A percentile compares a stretch with the other conserved stretches of the same genome.
Conservation (phyloP, 2,329 filamentous ascomycete genomes). For the Sporothrix curviconia region DNA sequence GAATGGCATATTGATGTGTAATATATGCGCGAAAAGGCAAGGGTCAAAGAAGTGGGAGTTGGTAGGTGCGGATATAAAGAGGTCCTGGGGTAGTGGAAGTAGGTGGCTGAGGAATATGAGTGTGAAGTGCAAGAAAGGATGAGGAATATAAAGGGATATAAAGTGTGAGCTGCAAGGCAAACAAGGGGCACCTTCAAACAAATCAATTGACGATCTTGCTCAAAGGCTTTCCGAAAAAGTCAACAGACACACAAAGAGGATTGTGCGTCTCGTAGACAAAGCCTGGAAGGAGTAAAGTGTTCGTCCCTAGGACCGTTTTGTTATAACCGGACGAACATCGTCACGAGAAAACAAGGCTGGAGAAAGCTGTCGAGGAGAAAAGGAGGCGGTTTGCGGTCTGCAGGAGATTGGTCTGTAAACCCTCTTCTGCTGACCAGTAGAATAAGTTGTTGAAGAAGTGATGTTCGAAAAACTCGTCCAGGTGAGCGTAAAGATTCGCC, state of each 20-base stretch:
- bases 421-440: not conserved
- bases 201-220: conserved; percentile 5
- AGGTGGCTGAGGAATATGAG: not conserved
- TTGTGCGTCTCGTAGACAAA: conserved; percentile 1
- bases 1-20: conserved; percentile 22
- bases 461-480: not conserved
- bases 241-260: conserved; percentile 1
- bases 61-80: not conserved
- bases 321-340: conserved; percentile 28
- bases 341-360: conserved; percentile 13
- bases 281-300: conserved; percentile 14
- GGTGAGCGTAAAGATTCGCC: not conserved
- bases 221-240: conserved; percentile 5
- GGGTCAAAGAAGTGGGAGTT: not conserved
- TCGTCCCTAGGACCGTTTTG: conserved; percentile 40
- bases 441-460: too few relatives aligned
- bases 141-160: too few relatives aligned
- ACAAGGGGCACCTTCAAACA: conserved; percentile 1
- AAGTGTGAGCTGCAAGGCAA: not conserved
- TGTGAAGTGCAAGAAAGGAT: too few relatives aligned
- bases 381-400: not conserved
- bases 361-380: not conserved
- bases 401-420: too few relatives aligned
- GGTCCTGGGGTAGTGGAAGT: too few relatives aligned
- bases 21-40: not conserved